phyloP scores from a whole-genome alignment of 371 early-diverging fungal genomes.

The Apophysomyces sp. region DNA sequence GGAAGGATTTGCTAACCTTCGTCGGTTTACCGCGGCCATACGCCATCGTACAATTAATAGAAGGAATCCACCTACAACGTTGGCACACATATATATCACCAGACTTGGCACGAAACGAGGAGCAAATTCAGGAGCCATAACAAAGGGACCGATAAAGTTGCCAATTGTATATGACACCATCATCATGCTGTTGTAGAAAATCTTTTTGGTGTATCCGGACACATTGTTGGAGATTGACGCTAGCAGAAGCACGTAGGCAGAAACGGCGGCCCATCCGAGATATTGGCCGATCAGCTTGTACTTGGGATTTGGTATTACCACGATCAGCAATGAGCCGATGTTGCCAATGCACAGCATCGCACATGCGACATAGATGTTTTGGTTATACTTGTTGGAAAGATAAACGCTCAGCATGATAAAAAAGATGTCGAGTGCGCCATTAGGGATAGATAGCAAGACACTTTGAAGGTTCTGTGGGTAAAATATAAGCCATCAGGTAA shows the following conservation, averaged over 20 bases:
- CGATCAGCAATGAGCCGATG: slow-evolving; percentile 10
- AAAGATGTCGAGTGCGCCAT: slow-evolving; percentile 5
- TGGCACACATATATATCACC: slow-evolving; percentile 15
- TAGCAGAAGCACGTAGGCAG: slow-evolving; percentile 13
- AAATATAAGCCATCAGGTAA: neutral
- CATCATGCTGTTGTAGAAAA: slow-evolving; percentile 22
- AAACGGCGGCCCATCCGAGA: neutral
- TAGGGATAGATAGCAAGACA: slow-evolving; percentile 12
- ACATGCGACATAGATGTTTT: slow-evolving; percentile 6
- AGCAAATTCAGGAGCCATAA: slow-evolving; percentile 19
- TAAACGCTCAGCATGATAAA: neutral
- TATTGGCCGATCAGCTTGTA: slow-evolving; percentile 11
- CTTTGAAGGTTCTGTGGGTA: slow-evolving; percentile 21
- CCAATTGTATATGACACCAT: neutral
- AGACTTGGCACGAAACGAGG: slow-evolving; percentile 36
- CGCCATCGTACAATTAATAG: slow-evolving; percentile 13
- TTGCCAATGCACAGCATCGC: neutral
- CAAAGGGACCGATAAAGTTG: slow-evolving; percentile 7
- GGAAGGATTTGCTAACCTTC: slow-evolving; percentile 7
- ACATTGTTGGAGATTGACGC: slow-evolving; percentile 13
- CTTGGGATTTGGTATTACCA: slow-evolving; percentile 3
- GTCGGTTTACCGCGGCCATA: slow-evolving; percentile 23
- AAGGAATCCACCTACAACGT: slow-evolving; percentile 2
- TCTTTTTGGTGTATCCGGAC: slow-evolving; percentile 22
- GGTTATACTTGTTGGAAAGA: slow-evolving; percentile 1